These are phyloP conservation scores for Hypoxylon sp. DNA, from an alignment of 2,329 filamentous ascomycete species.

Conservation along the genomic window DNA sequence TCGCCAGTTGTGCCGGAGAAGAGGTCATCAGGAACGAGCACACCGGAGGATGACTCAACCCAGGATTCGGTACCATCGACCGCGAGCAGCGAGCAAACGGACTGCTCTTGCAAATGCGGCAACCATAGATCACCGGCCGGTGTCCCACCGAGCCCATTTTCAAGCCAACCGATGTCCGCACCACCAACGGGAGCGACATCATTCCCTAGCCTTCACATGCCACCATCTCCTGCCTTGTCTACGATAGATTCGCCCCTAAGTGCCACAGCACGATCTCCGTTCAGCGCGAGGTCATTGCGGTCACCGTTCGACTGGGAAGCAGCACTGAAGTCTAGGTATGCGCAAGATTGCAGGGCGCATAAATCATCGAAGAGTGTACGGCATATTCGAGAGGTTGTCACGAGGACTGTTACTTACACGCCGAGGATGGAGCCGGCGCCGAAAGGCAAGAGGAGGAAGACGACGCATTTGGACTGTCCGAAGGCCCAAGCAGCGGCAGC, in stretches of 20 bases:
- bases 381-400: constrained; percentile 89
- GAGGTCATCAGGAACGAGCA: constrained; percentile 62
- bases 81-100: constrained; percentile 68
- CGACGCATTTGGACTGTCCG: constrained; percentile 54
- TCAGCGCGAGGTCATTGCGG: constrained; percentile 74
- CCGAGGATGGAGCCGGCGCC: constrained; percentile 87
- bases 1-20: constrained; percentile 74
- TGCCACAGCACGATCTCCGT: constrained; percentile 77
- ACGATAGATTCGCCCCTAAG: constrained; percentile 78
- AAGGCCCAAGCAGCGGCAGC: constrained; percentile 47
- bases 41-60: constrained; percentile 63
- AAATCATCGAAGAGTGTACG: constrained; percentile 74
- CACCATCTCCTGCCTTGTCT: constrained; percentile 80
- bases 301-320: constrained; percentile 86
- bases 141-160: constrained; percentile 66
- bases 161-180: constrained; percentile 71
- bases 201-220: constrained; percentile 80
- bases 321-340: constrained; percentile 76
- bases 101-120: constrained; percentile 71
- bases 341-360: constrained; percentile 69
- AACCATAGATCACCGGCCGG: constrained; percentile 64
- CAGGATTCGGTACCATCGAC: constrained; percentile 67
- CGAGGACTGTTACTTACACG: constrained; percentile 93
- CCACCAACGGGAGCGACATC: constrained; percentile 72
- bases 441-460: constrained; percentile 91